Evolutionary conservation across 345 rosid species (phyloP), one percentile per base, ranked within the genome.

Genomic region (Euphorbia peplus): DNA sequence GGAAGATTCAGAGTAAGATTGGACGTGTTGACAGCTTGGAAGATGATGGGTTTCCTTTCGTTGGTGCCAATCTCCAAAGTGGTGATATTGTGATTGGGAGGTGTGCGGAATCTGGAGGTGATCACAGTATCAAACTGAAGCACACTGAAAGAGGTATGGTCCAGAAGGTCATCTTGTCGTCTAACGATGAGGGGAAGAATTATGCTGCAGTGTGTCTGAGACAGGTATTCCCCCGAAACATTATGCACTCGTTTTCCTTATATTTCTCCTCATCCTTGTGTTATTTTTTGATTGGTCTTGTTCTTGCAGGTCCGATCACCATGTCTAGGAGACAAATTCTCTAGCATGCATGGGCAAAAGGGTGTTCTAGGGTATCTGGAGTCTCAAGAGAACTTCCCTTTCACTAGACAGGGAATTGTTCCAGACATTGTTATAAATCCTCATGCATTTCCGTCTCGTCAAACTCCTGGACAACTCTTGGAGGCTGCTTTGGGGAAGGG

Each of bases 321-420:
- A 0, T 79, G 88, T 76, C 93, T 88, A 22, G 99, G 99, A 56
- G 97, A 95, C 79, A 95, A 91, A 75, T 91, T 95, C 65, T 92
- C 95, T 3, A 91, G 99, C 80, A 91, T 95, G 97, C 99, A 91
- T 73, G 97, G 99, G 56, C 96, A 91, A 66, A 95, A 95, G 81
- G 99, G 97, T 73, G 99, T 95, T 32, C 81, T 95, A 28, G 99
- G 97, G 58, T 90, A 81, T 71, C 50, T 95, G 66, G 97, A 88
- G 84, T 78, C 92, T n/a, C 95, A 90, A 52, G 95, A 88, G 78
- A 91, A 95, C 76, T 88, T 95, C 67, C 93, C 91, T 57, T 95
- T 95, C 81, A 95, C 97, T 18, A 78, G 46, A 58, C 96, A 91
- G 77, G 97, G 99, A 47, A 87, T 91, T 63, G 99, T 90, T 77